Percentiles rank a stretch among this genome's conserved stretches.
These are phyloP conservation scores for Rhodotorula sp. DNA, from an alignment of 1,284 basidiomycete species.

Conservation along the genomic window DNA sequence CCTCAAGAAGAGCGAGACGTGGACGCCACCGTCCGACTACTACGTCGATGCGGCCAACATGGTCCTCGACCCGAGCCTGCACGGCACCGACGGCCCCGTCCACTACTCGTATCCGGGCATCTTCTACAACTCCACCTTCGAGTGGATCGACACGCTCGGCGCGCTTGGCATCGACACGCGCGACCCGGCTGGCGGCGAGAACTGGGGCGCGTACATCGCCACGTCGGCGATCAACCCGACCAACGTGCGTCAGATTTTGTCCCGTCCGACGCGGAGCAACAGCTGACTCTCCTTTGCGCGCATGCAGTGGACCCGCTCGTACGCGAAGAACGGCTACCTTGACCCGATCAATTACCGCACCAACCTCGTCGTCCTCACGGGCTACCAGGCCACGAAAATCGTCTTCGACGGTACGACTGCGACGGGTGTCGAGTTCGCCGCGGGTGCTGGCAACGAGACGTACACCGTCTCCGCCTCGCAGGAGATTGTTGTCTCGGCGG, in stretches of 20 bases:
- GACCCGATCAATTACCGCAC: constrained; percentile 56
- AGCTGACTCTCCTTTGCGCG: background rate
- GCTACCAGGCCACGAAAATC: constrained; percentile 65
- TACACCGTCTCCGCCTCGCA: constrained; percentile 59
- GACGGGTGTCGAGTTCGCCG: constrained; percentile 61
- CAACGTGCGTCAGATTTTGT: constrained; percentile 53
- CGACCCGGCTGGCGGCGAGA: constrained; percentile 52
- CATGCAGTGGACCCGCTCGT: constrained; percentile 32
- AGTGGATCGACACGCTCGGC: constrained; percentile 43
- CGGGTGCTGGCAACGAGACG: constrained; percentile 46
- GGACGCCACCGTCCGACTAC: constrained; percentile 51
- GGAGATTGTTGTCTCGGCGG: constrained; percentile 66
- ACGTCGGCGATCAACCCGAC: constrained; percentile 65
- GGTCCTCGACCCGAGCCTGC: constrained; percentile 52
- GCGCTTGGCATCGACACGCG: constrained; percentile 40
- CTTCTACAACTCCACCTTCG: constrained; percentile 36
- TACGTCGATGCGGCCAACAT: constrained; percentile 50
- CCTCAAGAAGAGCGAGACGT: constrained; percentile 59
- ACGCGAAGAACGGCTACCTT: constrained; percentile 60
- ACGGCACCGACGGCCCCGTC: constrained; percentile 58
- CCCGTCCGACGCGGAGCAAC: no score
- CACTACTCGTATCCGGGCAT: constrained; percentile 45
- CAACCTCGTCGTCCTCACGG: constrained; percentile 66
- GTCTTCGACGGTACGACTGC: constrained; percentile 58
- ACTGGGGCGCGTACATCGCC: constrained; percentile 62